phyloP scores from a whole-genome alignment of 768 basidiomycete species.

The Pisolithus microcarpus region DNA sequence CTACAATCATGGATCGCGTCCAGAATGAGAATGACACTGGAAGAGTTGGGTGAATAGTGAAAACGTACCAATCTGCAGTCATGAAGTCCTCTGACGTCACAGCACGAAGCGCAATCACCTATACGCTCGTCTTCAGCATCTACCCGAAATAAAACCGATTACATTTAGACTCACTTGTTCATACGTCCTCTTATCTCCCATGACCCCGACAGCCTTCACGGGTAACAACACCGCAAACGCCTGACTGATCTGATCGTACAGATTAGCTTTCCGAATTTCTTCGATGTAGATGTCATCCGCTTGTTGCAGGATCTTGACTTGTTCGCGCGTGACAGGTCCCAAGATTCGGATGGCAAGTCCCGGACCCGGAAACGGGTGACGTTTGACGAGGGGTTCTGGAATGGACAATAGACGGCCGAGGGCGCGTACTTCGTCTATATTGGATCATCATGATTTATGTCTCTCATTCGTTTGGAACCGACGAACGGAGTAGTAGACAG shows the following conservation, averaged over 20 bases:
- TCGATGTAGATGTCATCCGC: constrained; percentile 97
- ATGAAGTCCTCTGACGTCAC: constrained; percentile 99
- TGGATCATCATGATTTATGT: neutral
- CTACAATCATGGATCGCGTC: constrained; percentile 34
- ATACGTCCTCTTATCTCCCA: constrained; percentile 94
- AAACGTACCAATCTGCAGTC: constrained; percentile 92
- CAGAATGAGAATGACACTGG: constrained; percentile 14
- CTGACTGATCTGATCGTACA: constrained; percentile 92
- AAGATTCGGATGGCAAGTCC: constrained; percentile 97
- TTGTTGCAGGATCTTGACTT: constrained; percentile 84
- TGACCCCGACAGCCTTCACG: constrained; percentile 94
- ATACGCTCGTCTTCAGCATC: constrained; percentile 5
- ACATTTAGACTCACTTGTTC: constrained; percentile 59
- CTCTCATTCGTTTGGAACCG: neutral
- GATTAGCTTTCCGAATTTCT: constrained; percentile 86
- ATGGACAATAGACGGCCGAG: constrained; percentile 88
- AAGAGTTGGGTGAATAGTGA: neutral
- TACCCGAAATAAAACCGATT: neutral
- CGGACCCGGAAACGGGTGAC: constrained; percentile 98
- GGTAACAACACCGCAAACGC: constrained; percentile 96
- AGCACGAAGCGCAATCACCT: constrained; percentile 91
- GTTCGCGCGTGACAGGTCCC: constrained; percentile 88
- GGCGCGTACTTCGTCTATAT: constrained; percentile 86
- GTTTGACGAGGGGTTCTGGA: constrained; percentile 86
- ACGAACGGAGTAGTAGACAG: constrained; percentile 11